Evolutionary conservation across 345 rosid genomes (phyloP).

Genomic region (Abelmoschus esculentus): DNA sequence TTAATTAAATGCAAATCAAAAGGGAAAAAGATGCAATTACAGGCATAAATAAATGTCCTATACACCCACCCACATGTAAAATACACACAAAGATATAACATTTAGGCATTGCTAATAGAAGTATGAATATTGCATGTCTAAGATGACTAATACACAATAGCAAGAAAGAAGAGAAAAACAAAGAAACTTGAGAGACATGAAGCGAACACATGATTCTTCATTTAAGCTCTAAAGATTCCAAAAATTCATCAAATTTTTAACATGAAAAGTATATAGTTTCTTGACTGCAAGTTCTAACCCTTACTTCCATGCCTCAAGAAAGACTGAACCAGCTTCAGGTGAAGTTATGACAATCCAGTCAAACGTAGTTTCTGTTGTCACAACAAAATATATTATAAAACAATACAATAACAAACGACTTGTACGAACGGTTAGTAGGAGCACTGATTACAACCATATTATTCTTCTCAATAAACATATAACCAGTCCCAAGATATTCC

Average conservation of each 20-base stretch:
- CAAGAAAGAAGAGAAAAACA: not conserved
- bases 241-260: not conserved
- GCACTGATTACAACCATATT: not conserved
- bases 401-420: not conserved
- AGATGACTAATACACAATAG: not conserved
- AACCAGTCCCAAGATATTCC: not conserved
- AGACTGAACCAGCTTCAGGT: constrained; percentile 91
- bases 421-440: not conserved
- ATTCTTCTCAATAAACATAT: not conserved
- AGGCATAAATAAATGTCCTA: not conserved
- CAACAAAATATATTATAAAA: constrained; percentile 3
- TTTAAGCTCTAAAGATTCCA: not conserved
- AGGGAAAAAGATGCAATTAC: not conserved
- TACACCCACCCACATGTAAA: not conserved
- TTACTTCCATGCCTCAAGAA: constrained; percentile 94
- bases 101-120: not conserved
- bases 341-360: constrained; percentile 97
- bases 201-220: not conserved
- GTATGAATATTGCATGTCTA: not conserved
- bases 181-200: constrained; percentile 1
- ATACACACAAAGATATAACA: not conserved
- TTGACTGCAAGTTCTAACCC: constrained; percentile 18
- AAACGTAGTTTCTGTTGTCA: constrained; percentile 47
- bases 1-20: not conserved
- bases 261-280: not conserved